These are phyloP conservation scores for Cytospora paraplurivora DNA, from an alignment of 2,329 filamentous ascomycete genomes.

Conservation along the genomic window DNA sequence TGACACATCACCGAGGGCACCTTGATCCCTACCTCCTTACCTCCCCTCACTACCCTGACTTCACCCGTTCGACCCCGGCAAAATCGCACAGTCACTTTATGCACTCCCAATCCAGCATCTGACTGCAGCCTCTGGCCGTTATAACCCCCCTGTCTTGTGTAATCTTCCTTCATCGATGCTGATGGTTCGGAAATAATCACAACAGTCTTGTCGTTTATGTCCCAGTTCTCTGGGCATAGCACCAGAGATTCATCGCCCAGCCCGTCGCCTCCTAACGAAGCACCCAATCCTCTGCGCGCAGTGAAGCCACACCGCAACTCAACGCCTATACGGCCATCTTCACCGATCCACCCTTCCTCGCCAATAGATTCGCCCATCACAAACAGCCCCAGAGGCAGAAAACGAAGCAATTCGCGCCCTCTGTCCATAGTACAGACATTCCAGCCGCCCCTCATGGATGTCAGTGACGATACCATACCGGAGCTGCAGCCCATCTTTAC, in stretches of 20 bases:
- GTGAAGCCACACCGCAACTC: slow-evolving; percentile 30
- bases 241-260: slow-evolving; percentile 46
- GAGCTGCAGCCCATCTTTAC: slow-evolving; percentile 94
- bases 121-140: slow-evolving; percentile 18
- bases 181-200: slow-evolving; percentile 27
- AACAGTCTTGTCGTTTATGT: slow-evolving; percentile 86
- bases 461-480: slow-evolving; percentile 81
- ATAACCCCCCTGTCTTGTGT: slow-evolving; percentile 19
- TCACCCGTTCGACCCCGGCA: slow-evolving; percentile 14
- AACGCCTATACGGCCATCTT: slow-evolving; percentile 34
- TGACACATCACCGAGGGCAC: slow-evolving; percentile 21
- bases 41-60: slow-evolving; percentile 4
- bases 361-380: slow-evolving; percentile 46
- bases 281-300: slow-evolving; percentile 25
- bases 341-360: slow-evolving; percentile 42
- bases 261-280: slow-evolving; percentile 47
- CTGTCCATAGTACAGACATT: slow-evolving; percentile 86
- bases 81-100: slow-evolving; percentile 22
- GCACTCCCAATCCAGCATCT: slow-evolving; percentile 17
- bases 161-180: slow-evolving; percentile 21
- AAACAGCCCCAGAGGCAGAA: slow-evolving; percentile 45
- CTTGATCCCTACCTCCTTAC: background rate
- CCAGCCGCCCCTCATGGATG: slow-evolving; percentile 83
- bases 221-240: slow-evolving; percentile 64
- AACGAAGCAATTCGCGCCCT: slow-evolving; percentile 65